phyloP scores from a whole-genome alignment of 768 basidiomycete species.

The Mycena galopus region DNA sequence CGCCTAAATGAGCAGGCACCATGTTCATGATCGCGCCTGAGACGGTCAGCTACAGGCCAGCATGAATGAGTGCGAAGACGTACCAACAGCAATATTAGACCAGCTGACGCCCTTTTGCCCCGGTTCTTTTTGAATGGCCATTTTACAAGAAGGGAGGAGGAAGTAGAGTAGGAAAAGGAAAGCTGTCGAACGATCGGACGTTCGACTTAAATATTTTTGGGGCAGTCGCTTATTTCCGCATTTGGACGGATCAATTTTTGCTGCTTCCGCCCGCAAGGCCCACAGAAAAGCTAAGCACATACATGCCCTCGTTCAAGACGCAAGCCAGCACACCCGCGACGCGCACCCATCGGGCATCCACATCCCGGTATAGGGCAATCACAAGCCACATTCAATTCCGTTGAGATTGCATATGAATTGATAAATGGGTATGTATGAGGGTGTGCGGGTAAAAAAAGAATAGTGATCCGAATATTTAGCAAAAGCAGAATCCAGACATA shows the following conservation, averaged over 20 bases:
- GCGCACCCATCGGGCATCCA: neutral
- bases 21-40: constrained; percentile 98
- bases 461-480: constrained; percentile 25
- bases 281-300: neutral
- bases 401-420: constrained; percentile 33
- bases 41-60: constrained; percentile 29
- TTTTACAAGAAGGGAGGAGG: constrained; percentile 45
- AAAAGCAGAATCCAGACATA: constrained; percentile 21
- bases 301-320: too few relatives aligned
- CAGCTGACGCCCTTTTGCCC: constrained; percentile 93
- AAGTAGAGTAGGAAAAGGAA: constrained; percentile 41
- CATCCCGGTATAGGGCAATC: neutral
- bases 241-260: too few relatives aligned
- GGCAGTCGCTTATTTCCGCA: too few relatives aligned
- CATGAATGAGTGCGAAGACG: constrained; percentile 46
- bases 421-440: constrained; percentile 36
- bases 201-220: constrained; percentile 11
- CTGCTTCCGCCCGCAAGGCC: neutral
- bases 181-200: constrained; percentile 16
- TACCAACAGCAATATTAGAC: constrained; percentile 96
- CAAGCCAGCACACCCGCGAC: neutral
- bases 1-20: constrained; percentile 62
- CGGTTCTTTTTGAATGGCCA: constrained; percentile 89
- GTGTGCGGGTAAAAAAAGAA: constrained; percentile 34
- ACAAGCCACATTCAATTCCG: constrained; percentile 24